Conservation (phyloP, 257 asterid species). For the Solanum ahanhuiri region DNA sequence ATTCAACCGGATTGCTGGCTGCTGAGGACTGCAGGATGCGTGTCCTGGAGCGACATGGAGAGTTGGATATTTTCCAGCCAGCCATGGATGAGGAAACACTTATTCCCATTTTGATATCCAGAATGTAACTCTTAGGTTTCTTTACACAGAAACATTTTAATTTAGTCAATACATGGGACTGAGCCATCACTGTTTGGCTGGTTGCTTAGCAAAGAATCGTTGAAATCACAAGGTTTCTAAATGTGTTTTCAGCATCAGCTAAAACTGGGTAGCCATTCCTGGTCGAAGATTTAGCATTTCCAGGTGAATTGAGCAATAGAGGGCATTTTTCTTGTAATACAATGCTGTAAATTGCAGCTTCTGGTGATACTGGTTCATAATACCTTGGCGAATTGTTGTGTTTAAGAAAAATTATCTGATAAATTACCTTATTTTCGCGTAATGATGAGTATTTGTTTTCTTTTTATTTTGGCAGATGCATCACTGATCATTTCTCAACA, state of each 20-base stretch:
- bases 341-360: not conserved
- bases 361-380: not conserved
- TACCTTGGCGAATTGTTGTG: not conserved
- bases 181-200: slow-evolving; percentile 1
- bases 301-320: not conserved
- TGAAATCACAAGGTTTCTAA: slow-evolving; percentile 16
- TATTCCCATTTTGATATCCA: slow-evolving; percentile 62
- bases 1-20: slow-evolving; percentile 74
- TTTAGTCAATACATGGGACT: not conserved
- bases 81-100: slow-evolving; percentile 52
- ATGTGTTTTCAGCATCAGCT: slow-evolving; percentile 31
- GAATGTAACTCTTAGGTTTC: slow-evolving; percentile 21
- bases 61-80: slow-evolving; percentile 58
- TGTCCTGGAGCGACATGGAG: slow-evolving; percentile 74
- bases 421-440: not conserved
- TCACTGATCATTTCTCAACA: not conserved
- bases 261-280: not conserved
- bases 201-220: slow-evolving; percentile 16
- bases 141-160: not conserved
- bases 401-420: not conserved
- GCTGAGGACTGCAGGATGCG: slow-evolving; percentile 92
- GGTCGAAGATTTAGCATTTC: not conserved
- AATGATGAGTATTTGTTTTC: not conserved
- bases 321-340: not conserved
- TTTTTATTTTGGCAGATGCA: not conserved